Conservation (phyloP, 129 eudicot genomes). For the Tagetes erecta region DNA sequence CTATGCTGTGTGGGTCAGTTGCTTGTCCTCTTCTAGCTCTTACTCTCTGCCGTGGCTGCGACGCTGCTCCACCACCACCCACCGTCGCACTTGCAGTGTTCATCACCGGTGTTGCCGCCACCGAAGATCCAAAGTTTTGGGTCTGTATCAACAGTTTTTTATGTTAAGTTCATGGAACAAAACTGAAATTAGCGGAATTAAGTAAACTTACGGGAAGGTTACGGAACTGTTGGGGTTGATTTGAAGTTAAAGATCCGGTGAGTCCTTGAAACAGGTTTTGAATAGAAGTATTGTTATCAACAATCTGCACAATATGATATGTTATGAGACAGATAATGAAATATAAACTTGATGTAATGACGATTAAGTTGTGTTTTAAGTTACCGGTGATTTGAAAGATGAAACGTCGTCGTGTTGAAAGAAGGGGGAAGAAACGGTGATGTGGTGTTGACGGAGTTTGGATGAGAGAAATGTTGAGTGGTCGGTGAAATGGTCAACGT, state of each 20-base stretch:
- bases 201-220: slow-evolving; percentile 38
- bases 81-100: slow-evolving; percentile 31
- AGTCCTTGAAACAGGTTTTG: slow-evolving; percentile 69
- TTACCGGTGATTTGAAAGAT: slow-evolving; percentile 44
- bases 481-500: slow-evolving; percentile 38
- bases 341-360: not conserved
- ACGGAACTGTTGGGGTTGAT: slow-evolving; percentile 61
- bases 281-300: slow-evolving; percentile 47
- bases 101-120: slow-evolving; percentile 40
- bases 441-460: slow-evolving; percentile 67
- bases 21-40: slow-evolving; percentile 94
- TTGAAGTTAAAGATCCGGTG: slow-evolving; percentile 51
- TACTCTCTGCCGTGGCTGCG: slow-evolving; percentile 80
- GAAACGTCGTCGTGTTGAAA: slow-evolving; percentile 35
- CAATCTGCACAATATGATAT: slow-evolving; percentile 34
- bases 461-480: slow-evolving; percentile 47
- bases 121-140: slow-evolving; percentile 54
- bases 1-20: slow-evolving; percentile 87
- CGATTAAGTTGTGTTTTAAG: not conserved
- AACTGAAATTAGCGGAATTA: not conserved
- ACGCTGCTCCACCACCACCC: slow-evolving; percentile 53
- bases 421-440: slow-evolving; percentile 39
- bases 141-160: slow-evolving; percentile 29
- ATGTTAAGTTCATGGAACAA: not conserved
- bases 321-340: not conserved